Evolutionary conservation across 2,329 filamentous ascomycete genomes (phyloP).

Genomic region (Aureobasidium leucospermi): DNA sequence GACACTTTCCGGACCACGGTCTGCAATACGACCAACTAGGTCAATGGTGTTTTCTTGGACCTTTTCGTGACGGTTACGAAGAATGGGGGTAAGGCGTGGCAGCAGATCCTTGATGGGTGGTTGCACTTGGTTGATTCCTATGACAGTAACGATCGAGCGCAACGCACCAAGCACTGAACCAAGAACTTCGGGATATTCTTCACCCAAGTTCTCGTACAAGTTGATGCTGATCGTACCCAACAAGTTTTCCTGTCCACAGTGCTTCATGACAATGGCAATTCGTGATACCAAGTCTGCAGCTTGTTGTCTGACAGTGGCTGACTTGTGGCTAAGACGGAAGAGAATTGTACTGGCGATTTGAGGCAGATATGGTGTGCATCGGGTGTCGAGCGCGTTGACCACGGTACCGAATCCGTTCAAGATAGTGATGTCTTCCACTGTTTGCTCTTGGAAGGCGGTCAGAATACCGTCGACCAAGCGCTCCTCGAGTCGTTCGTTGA

Average conservation of each 20-base stretch:
- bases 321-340: constrained; percentile 96
- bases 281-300: constrained; percentile 93
- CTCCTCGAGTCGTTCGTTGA: constrained; percentile 87
- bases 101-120: constrained; percentile 94
- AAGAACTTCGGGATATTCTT: constrained; percentile 96
- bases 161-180: constrained; percentile 93
- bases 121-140: constrained; percentile 97
- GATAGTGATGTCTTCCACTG: constrained; percentile 90
- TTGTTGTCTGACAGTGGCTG: constrained; percentile 90
- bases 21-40: constrained; percentile 92
- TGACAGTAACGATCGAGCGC: constrained; percentile 92
- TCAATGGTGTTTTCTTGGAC: constrained; percentile 99
- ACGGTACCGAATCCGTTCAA: constrained; percentile 97
- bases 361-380: constrained; percentile 92
- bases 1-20: constrained; percentile 91
- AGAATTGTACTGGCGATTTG: constrained; percentile 97
- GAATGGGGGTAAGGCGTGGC: constrained; percentile 90
- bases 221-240: constrained; percentile 94
- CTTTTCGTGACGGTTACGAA: constrained; percentile 97
- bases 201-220: constrained; percentile 94
- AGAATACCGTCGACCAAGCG: constrained; percentile 91
- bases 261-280: constrained; percentile 98
- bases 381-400: constrained; percentile 85
- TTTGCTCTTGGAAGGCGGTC: constrained; percentile 96
- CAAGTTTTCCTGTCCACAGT: constrained; percentile 90